These are phyloP conservation scores for Schizophyllum commune DNA, from an alignment of 1,284 basidiomycete genomes.

Conservation along the genomic window DNA sequence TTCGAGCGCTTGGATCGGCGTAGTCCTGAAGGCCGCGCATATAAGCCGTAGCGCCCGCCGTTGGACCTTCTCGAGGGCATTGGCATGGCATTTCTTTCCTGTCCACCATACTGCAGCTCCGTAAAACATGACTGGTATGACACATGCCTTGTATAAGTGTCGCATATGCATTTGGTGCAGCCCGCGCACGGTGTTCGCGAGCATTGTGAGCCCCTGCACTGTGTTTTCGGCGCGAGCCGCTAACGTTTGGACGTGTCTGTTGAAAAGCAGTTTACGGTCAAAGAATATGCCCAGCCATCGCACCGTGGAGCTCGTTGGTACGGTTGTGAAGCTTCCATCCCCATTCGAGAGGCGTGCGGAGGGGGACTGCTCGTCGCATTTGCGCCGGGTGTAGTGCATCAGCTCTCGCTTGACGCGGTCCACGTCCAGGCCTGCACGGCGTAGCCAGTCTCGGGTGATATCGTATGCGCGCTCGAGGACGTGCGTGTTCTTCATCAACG, in stretches of 20 bases:
- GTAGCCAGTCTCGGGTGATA: conserved; percentile 3
- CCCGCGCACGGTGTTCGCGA: conserved; percentile 26
- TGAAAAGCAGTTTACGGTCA: conserved; percentile 7
- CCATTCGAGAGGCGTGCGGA: conserved; percentile 5
- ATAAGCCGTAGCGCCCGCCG: no score
- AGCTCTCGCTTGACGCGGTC: conserved; percentile 18
- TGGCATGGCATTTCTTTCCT: conserved; percentile 15
- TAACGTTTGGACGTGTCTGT: no score
- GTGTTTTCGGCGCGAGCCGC: no score
- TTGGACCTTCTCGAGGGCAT: no score
- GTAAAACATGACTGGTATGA: conserved; percentile 25
- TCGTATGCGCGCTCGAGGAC: conserved; percentile 10
- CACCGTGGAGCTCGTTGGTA: conserved; percentile 10
- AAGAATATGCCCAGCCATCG: conserved; percentile 24
- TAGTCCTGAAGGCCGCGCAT: no score
- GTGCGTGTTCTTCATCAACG: conserved; percentile 12
- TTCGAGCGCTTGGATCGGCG: conserved; percentile 22
- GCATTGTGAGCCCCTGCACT: neutral
- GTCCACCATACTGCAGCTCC: conserved; percentile 26
- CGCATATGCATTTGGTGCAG: conserved; percentile 19
- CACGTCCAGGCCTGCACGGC: conserved; percentile 10
- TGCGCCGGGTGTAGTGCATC: conserved; percentile 15
- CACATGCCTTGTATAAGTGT: conserved; percentile 21
- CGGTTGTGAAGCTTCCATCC: conserved; percentile 4
- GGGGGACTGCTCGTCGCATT: neutral